A percentile compares a stretch with the other conserved stretches of the same genome.
Conservation (phyloP, 768 basidiomycete genomes). For the Termitomyces titanicus region DNA sequence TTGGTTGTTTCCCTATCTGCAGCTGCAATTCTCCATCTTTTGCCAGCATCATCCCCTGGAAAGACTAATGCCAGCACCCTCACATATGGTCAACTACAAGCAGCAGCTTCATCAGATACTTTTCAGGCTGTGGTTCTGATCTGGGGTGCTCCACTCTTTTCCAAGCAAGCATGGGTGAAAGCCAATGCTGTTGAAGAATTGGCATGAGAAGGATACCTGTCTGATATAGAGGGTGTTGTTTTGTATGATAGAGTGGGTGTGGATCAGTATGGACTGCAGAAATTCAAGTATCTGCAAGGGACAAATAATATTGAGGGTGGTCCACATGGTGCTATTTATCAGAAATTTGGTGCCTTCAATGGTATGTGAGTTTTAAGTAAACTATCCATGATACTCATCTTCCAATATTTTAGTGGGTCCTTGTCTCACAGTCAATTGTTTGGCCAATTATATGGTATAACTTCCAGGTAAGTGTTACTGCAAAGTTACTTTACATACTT, state of each 20-base stretch:
- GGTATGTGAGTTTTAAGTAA: not conserved
- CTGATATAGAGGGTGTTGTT: constrained; percentile 14
- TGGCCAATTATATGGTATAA: constrained; percentile 22
- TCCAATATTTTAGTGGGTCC: constrained; percentile 12
- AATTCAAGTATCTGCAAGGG: constrained; percentile 15
- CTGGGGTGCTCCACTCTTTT: constrained; percentile 10
- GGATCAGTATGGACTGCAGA: constrained; percentile 11
- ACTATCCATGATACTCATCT: not conserved
- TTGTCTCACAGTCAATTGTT: constrained; percentile 18
- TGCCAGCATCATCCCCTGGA: not conserved
- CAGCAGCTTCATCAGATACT: not conserved
- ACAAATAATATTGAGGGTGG: constrained; percentile 24
- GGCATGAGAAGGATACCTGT: constrained; percentile 19
- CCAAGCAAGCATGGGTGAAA: not conserved
- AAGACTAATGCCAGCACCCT: not conserved
- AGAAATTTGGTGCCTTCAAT: constrained; percentile 17
- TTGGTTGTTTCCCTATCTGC: not conserved
- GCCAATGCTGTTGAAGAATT: constrained; percentile 17
- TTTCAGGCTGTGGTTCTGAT: not conserved
- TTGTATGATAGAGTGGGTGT: constrained; percentile 19
- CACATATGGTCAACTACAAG: not conserved
- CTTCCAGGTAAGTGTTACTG: not conserved
- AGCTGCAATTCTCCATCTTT: not conserved
- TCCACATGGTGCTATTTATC: constrained; percentile 21
- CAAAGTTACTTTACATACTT: too few species aligned